Base-by-base conservation (phyloP, 805 yeast species). In the Schwanniomyces yamadae region DNA sequence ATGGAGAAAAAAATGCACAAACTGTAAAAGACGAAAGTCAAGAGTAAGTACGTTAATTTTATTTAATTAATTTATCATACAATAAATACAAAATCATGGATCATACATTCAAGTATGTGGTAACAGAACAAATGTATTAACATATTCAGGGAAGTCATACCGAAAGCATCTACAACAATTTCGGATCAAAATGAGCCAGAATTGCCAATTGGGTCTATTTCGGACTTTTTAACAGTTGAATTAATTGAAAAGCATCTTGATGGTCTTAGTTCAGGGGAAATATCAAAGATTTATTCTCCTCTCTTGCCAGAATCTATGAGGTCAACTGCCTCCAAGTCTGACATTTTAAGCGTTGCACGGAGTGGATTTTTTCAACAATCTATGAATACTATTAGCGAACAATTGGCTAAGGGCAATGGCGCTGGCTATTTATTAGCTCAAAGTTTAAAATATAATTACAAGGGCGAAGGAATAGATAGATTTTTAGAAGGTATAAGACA, bases 401-500 rank as follows among this genome's bases (percentile, higher is more conserved):
- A 70, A 19, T 52, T 79, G 30, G 16, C 46, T 52, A 16, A 51
- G 54, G 6, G n/a, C n/a, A 8, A 18, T 11, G 77, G 76, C 8
- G 73, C 76, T 9, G 78, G 81, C 5, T 63, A 57, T 40, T 44
- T 77, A 27, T 64, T 79, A 25, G 59, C 82, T 21, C 66, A 62
- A 37, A 65, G 75, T 25, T 60, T 77, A 27, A 73, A 70, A n/a
- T 62, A 62, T 45, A 68, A 61, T 5, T 78, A 78, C 44, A 34
- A 53, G 7, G 82, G 82, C 7, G 83, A 78, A 50, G 83, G 83
- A 1, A 55, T 77, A 23, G 72, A 64, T 23, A 71, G 71, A 10
- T 77, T 75, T 40, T 52, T 78, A 43, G 46, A 52, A 12, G 77
- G 76, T 4, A 52, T 71, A 8, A 57, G 76, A 35, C 49, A 55